Percentiles rank a stretch among this genome's conserved stretches.
phyloP scores from a whole-genome alignment of 345 rosid genomes.

The Lepidium aucheri region DNA sequence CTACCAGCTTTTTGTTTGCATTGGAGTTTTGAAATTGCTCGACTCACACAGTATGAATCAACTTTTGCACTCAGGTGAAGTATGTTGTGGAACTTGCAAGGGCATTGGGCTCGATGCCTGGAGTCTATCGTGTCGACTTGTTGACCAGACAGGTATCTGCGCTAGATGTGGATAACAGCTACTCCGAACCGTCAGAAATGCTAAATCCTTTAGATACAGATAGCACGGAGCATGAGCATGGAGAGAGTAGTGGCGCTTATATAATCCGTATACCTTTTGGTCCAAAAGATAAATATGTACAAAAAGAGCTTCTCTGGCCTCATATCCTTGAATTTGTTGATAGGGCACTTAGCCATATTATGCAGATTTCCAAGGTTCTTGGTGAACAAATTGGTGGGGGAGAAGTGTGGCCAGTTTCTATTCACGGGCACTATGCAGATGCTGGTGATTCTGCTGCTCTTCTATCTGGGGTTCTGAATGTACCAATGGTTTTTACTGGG shows the following conservation, averaged over 20 bases:
- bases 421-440: conserved; percentile 86
- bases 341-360: conserved; percentile 60
- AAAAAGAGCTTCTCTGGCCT: conserved; percentile 76
- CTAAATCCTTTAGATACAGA: conserved; percentile 35
- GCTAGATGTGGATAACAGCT: conserved; percentile 67
- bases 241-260: conserved; percentile 78
- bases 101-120: conserved; percentile 72
- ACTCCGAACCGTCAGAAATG: conserved; percentile 74
- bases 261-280: conserved; percentile 79
- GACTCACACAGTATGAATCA: background rate
- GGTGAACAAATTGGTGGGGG: conserved; percentile 56
- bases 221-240: conserved; percentile 35
- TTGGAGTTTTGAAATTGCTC: background rate
- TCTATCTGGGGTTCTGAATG: conserved; percentile 72
- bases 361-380: conserved; percentile 63
- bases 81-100: conserved; percentile 88
- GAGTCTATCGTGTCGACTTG: conserved; percentile 77
- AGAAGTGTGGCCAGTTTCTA: conserved; percentile 67
- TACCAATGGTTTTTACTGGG: conserved; percentile 81
- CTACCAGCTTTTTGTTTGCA: background rate
- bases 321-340: conserved; percentile 77
- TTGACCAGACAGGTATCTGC: conserved; percentile 66
- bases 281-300: conserved; percentile 58
- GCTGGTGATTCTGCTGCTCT: conserved; percentile 77
- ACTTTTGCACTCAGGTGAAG: conserved; percentile 45